Evolutionary conservation across 345 rosid species (phyloP).

Genomic region (Physaria fendleri): DNA sequence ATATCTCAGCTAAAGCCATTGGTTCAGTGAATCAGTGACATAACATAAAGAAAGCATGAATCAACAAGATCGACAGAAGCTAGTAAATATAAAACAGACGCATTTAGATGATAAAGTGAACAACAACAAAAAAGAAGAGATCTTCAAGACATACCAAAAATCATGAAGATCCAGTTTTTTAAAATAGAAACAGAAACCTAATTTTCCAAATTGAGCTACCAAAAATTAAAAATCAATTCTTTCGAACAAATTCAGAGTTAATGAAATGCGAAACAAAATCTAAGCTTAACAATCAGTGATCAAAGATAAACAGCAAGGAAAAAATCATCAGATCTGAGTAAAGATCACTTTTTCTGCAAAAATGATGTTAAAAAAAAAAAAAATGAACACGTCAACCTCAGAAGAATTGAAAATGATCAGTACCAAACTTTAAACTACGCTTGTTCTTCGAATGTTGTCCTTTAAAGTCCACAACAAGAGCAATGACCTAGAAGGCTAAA

Average conservation of each 20-base stretch:
- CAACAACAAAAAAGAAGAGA: slow-evolving; percentile 23
- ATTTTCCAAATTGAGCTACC: not conserved
- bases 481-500: slow-evolving; percentile 10
- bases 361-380: not conserved
- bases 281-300: not conserved
- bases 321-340: slow-evolving; percentile 17
- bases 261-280: not conserved
- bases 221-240: not conserved
- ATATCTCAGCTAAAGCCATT: not conserved
- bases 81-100: not conserved
- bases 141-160: slow-evolving; percentile 10
- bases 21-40: not conserved
- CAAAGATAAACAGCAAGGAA: not conserved
- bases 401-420: slow-evolving; percentile 1
- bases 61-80: not conserved
- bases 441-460: slow-evolving; percentile 17
- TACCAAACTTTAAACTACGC: not conserved
- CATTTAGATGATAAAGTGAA: slow-evolving; percentile 8
- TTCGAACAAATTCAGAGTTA: not conserved
- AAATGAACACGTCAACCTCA: slow-evolving; percentile 16
- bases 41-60: not conserved
- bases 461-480: not conserved
- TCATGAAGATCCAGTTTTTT: not conserved
- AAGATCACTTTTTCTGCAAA: not conserved
- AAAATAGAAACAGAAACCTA: not conserved